A percentile compares a stretch with the other conserved stretches of the same genome.
phyloP scores from a whole-genome alignment of 768 basidiomycete genomes.

The Fomitopsis pulvina region DNA sequence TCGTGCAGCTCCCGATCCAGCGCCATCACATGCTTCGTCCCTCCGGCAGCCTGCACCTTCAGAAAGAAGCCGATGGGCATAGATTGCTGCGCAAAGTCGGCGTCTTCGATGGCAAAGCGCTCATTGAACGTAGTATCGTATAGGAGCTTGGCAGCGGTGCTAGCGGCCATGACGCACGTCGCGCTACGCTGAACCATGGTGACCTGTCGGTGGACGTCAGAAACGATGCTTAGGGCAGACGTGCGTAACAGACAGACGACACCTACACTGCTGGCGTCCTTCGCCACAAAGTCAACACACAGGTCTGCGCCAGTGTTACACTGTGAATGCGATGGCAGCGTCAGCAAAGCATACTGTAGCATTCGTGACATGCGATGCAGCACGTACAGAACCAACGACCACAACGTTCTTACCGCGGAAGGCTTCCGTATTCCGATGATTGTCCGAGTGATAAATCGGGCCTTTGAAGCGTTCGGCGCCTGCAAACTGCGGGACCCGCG shows the following conservation, averaged over 20 bases:
- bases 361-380: conserved; percentile 13
- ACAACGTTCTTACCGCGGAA: conserved; percentile 31
- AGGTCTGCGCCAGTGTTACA: conserved; percentile 22
- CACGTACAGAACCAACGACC: conserved; percentile 34
- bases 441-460: conserved; percentile 24
- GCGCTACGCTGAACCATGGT: conserved; percentile 39
- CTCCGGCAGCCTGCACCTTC: not conserved
- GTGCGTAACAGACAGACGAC: not conserved
- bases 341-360: not conserved
- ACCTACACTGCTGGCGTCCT: conserved; percentile 1
- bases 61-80: not conserved
- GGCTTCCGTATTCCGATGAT: conserved; percentile 21
- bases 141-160: not conserved
- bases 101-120: conserved; percentile 17
- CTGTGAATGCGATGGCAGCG: not conserved
- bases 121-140: not conserved
- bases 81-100: conserved; percentile 16
- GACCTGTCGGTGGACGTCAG: conserved; percentile 14
- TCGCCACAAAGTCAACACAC: conserved; percentile 27
- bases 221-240: not conserved
- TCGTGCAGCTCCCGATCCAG: conserved; percentile 5
- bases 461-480: conserved; percentile 26
- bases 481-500: conserved; percentile 25
- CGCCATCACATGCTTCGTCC: not conserved
- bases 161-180: conserved; percentile 24